These are phyloP conservation scores for Cutaneotrichosporon sp. DNA, from an alignment of 1,284 basidiomycete genomes.

Conservation along the genomic window DNA sequence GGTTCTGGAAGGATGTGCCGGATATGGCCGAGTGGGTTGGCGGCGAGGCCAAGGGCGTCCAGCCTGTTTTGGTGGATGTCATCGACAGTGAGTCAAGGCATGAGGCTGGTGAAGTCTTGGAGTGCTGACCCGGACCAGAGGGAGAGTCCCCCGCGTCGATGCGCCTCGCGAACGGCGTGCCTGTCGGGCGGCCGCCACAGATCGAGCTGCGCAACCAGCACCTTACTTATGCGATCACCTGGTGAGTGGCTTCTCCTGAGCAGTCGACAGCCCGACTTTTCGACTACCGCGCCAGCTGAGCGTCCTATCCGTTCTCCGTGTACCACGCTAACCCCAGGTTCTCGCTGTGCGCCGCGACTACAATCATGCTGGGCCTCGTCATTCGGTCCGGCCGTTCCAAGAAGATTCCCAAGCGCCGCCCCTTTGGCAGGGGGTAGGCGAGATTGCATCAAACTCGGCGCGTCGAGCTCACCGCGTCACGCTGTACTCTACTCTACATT, in stretches of 20 bases:
- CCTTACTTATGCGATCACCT: slow-evolving; percentile 91
- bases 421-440: too few relatives aligned
- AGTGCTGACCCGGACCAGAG: slow-evolving; percentile 55
- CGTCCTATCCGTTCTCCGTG: too few relatives aligned
- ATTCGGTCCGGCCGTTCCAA: slow-evolving; percentile 35
- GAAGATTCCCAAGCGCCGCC: slow-evolving; percentile 15
- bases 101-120: neutral
- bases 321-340: slow-evolving; percentile 39
- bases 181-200: slow-evolving; percentile 75
- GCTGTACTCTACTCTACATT: too few relatives aligned
- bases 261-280: too few relatives aligned
- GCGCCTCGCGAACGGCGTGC: slow-evolving; percentile 67
- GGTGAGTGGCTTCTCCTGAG: slow-evolving; percentile 53
- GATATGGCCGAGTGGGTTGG: slow-evolving; percentile 76
- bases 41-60: slow-evolving; percentile 62
- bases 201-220: slow-evolving; percentile 93
- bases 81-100: slow-evolving; percentile 49
- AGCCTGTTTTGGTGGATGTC: slow-evolving; percentile 79
- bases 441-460: too few relatives aligned
- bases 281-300: neutral
- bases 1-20: slow-evolving; percentile 87
- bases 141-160: slow-evolving; percentile 65
- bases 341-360: slow-evolving; percentile 50
- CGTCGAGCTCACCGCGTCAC: too few relatives aligned
- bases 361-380: slow-evolving; percentile 49